phyloP scores from a whole-genome alignment of 192 early-diverging fungal species.

The Linnemannia zychae region DNA sequence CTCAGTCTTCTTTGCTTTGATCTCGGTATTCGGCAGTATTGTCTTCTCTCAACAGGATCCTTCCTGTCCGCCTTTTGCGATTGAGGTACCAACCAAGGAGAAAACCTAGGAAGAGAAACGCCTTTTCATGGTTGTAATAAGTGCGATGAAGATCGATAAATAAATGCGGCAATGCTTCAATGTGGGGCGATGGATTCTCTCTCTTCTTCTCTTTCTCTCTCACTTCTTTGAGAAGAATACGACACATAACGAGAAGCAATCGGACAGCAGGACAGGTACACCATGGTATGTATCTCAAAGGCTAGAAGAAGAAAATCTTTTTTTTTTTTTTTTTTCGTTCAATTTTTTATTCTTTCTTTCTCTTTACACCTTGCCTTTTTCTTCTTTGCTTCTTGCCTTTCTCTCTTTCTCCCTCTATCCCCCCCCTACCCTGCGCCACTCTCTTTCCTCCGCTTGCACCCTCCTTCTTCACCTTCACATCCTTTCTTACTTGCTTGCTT shows the following conservation, averaged over 20 bases:
- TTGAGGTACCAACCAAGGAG: no score
- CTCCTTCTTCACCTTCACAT: background rate
- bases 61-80: no score
- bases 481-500: background rate
- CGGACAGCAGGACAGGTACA: background rate
- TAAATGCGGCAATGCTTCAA: no score
- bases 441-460: background rate
- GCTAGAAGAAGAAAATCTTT: background rate
- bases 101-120: no score
- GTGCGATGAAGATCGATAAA: no score
- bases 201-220: background rate
- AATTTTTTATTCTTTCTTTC: background rate
- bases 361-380: background rate
- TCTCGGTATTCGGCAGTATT: no score
- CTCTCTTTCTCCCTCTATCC: background rate
- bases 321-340: constrained; percentile 8
- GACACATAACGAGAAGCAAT: no score
- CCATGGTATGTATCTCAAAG: background rate
- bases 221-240: no score
- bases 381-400: background rate
- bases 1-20: no score
- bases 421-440: background rate
- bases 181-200: background rate
- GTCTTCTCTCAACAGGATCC: no score
- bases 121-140: no score